phyloP scores from a whole-genome alignment of 306 rosid species.

The Glycyrrhiza uralensis region DNA sequence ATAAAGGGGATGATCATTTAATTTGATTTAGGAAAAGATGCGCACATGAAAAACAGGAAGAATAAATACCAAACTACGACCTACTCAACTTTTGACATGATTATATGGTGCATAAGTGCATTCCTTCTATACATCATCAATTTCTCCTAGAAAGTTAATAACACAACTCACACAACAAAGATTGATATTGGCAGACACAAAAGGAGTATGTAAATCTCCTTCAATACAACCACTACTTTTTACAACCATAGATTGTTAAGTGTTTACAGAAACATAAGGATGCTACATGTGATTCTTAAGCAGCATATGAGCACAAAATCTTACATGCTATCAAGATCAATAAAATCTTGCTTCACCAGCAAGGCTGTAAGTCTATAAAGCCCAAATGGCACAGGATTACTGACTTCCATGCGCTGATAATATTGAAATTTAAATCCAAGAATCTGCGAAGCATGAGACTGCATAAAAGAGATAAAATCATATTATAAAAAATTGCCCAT shows the following conservation, averaged over 20 bases:
- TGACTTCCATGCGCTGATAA: conserved; percentile 96
- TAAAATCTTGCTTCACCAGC: conserved; percentile 90
- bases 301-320: conserved; percentile 23
- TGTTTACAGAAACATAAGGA: not conserved
- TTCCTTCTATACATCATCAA: not conserved
- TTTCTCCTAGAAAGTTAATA: not conserved
- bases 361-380: conserved; percentile 86
- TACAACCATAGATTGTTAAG: not conserved
- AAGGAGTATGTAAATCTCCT: not conserved
- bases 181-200: not conserved
- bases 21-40: not conserved
- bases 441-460: conserved; percentile 99
- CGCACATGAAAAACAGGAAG: no score
- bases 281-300: not conserved
- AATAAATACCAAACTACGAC: conserved; percentile 18
- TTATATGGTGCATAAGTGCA: conserved; percentile 7
- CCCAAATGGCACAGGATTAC: conserved; percentile 77
- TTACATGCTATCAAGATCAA: conserved; percentile 94
- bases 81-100: conserved; percentile 7
- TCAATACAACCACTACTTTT: not conserved
- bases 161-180: not conserved
- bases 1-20: not conserved
- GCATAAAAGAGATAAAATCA: conserved; percentile 39
- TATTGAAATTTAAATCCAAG: conserved; percentile 95
- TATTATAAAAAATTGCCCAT: not conserved